Percentiles rank a stretch among this genome's conserved stretches.
phyloP scores from a whole-genome alignment of 805 yeast genomes.

The Wilhelminamyces savonicus region DNA sequence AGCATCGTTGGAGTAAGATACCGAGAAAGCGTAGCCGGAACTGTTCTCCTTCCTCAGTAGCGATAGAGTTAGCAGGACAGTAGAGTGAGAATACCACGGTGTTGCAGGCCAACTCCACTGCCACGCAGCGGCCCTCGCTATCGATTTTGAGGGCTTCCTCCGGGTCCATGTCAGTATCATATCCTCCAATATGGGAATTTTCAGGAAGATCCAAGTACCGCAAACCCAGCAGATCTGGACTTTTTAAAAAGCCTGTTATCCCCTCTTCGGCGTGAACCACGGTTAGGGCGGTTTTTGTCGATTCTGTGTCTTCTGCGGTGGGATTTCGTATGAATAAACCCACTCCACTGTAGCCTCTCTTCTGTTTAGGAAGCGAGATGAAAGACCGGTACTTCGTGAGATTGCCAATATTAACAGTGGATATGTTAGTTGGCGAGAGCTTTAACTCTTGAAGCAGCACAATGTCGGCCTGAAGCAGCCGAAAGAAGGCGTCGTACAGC shows the following conservation, averaged over 20 bases:
- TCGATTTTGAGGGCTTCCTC: slow-evolving; percentile 49
- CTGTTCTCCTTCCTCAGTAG: slow-evolving; percentile 58
- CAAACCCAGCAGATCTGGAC: neutral
- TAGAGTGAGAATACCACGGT: slow-evolving; percentile 62
- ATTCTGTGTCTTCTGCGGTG: slow-evolving; percentile 33
- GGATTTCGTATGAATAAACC: slow-evolving; percentile 69
- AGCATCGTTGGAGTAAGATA: slow-evolving; percentile 55
- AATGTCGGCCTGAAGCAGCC: slow-evolving; percentile 59
- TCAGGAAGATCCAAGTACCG: slow-evolving; percentile 8
- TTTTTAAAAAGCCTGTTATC: slow-evolving; percentile 57
- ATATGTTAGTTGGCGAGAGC: slow-evolving; percentile 25
- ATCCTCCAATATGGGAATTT: slow-evolving; percentile 60
- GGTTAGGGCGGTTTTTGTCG: slow-evolving; percentile 30
- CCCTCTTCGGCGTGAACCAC: slow-evolving; percentile 87
- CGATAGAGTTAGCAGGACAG: slow-evolving; percentile 87
- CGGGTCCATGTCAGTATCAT: slow-evolving; percentile 37
- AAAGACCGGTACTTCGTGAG: slow-evolving; percentile 57
- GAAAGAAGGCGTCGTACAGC: slow-evolving; percentile 40
- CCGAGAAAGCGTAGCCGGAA: slow-evolving; percentile 54
- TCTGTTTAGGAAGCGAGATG: slow-evolving; percentile 58
- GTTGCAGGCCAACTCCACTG: slow-evolving; percentile 63
- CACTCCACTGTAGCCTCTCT: slow-evolving; percentile 90
- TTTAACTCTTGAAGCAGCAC: slow-evolving; percentile 87
- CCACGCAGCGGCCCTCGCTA: slow-evolving; percentile 76
- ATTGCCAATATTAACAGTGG: slow-evolving; percentile 40